phyloP scores from a whole-genome alignment of 108 stramenopile genomes.

The Skeletonema costatum region DNA sequence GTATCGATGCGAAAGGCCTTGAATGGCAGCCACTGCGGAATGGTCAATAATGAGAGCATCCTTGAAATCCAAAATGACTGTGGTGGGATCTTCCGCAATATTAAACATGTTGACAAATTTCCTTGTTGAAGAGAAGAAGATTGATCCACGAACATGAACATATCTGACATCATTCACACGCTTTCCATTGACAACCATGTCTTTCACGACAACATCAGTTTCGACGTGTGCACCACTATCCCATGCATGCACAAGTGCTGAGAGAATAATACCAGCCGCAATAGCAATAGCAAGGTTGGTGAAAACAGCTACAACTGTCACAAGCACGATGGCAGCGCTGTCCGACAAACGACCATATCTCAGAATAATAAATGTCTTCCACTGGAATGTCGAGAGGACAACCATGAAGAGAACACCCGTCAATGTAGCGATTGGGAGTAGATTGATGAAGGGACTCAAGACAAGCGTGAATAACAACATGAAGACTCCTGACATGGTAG shows the following conservation, averaged over 20 bases:
- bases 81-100: conserved; percentile 37
- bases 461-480: conserved; percentile 57
- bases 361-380: conserved; percentile 60
- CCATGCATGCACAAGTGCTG: conserved; percentile 60
- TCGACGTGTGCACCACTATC: conserved; percentile 53
- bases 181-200: conserved; percentile 38
- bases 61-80: conserved; percentile 45
- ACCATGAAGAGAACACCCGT: conserved; percentile 66
- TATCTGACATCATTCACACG: conserved; percentile 40
- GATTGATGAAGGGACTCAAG: conserved; percentile 47
- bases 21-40: conserved; percentile 59
- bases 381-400: conserved; percentile 60
- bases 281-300: conserved; percentile 65
- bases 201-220: conserved; percentile 40
- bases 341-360: conserved; percentile 52
- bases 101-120: conserved; percentile 56
- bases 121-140: conserved; percentile 51
- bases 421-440: conserved; percentile 54
- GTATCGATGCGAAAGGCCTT: conserved; percentile 51
- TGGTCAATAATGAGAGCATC: conserved; percentile 59
- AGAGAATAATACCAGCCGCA: conserved; percentile 50
- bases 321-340: conserved; percentile 49
- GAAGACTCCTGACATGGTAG: conserved; percentile 57
- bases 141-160: conserved; percentile 51
- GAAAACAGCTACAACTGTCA: conserved; percentile 54